phyloP scores from a whole-genome alignment of 371 early-diverging fungal species.

The Lichtheimia ornata region DNA sequence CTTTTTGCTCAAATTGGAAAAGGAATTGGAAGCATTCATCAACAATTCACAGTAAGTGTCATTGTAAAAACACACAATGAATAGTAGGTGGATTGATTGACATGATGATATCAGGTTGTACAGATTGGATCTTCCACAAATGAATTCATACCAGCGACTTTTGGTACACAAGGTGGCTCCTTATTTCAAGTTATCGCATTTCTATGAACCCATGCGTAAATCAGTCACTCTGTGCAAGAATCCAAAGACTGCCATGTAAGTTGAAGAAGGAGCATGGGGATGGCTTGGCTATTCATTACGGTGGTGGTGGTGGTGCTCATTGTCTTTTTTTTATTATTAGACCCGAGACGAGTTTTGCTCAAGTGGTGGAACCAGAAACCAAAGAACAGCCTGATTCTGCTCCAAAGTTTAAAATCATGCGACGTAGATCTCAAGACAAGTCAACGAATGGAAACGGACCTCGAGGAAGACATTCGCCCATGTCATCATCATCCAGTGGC shows the following conservation, averaged over 20 bases:
- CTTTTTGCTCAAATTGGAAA: constrained; percentile 74
- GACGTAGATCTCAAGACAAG: constrained; percentile 28
- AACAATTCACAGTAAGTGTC: constrained; percentile 55
- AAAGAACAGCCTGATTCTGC: constrained; percentile 23
- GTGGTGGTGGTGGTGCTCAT: too few species aligned
- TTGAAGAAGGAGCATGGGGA: background rate
- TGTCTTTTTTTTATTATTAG: constrained; percentile 13
- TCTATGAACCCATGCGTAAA: constrained; percentile 59
- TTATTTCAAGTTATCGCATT: constrained; percentile 70
- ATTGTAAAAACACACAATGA: background rate
- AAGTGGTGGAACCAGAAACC: constrained; percentile 42
- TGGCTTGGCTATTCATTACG: too few species aligned
- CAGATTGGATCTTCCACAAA: constrained; percentile 65
- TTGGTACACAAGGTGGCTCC: constrained; percentile 76
- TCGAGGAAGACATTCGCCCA: constrained; percentile 22
- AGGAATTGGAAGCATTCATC: constrained; percentile 68
- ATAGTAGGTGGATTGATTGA: too few species aligned
- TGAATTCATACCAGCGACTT: constrained; percentile 81
- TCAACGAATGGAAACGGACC: constrained; percentile 17
- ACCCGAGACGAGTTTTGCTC: constrained; percentile 53
- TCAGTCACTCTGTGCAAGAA: constrained; percentile 67
- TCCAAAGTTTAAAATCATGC: constrained; percentile 56
- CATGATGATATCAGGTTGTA: constrained; percentile 18
- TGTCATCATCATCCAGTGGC: constrained; percentile 7
- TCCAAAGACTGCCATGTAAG: constrained; percentile 64